Evolutionary conservation across 345 rosid genomes (phyloP).

Genomic region (Rhodomyrtus tomentosa): DNA sequence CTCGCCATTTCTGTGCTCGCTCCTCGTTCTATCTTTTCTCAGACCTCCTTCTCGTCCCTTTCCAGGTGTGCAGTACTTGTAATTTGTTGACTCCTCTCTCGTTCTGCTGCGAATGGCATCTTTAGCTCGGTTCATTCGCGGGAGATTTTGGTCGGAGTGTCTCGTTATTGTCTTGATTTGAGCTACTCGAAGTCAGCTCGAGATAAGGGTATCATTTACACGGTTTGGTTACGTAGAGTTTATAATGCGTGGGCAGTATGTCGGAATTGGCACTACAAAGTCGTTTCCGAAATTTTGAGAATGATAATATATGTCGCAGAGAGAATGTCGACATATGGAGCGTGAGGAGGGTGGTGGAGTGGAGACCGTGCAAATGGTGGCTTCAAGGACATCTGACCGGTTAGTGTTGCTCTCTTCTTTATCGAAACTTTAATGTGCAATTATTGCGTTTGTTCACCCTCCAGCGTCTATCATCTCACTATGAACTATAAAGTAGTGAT

Average conservation of each 20-base stretch:
- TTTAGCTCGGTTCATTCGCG: not conserved
- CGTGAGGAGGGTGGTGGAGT: conserved; percentile 57
- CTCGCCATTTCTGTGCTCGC: conserved; percentile 46
- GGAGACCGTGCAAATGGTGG: conserved; percentile 99
- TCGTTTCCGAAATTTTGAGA: not conserved
- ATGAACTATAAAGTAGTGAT: not conserved
- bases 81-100: not conserved
- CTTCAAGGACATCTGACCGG: conserved; percentile 52
- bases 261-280: not conserved
- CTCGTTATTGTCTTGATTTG: not conserved
- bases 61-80: conserved; percentile 12
- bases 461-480: not conserved
- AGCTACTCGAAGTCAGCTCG: not conserved
- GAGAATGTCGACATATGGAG: conserved; percentile 64
- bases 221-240: not conserved
- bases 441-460: not conserved
- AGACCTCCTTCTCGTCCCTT: conserved; percentile 6
- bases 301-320: conserved; percentile 1
- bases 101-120: not conserved
- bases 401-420: conserved; percentile 8
- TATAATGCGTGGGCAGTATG: not conserved
- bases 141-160: not conserved
- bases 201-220: not conserved
- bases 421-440: not conserved
- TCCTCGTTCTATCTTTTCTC: conserved; percentile 26